Evolutionary conservation across 257 asterid genomes (phyloP), one percentile per base, ranked within the genome.

Genomic region (Agastache rugosa): DNA sequence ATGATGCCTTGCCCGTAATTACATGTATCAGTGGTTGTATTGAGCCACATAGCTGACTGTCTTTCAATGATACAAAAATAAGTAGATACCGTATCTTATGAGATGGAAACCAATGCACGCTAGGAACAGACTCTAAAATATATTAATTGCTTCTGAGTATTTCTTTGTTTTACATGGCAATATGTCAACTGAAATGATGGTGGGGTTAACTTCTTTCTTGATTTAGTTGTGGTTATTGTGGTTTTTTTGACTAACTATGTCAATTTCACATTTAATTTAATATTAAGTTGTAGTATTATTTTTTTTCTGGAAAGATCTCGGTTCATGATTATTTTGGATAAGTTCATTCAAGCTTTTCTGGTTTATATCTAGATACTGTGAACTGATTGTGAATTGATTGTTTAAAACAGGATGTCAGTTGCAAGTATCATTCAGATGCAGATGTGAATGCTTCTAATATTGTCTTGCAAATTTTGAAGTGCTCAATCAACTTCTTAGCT

Each of bases 391-490:
- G 64, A 44, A 51, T 47, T 68, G 16, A 5, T 71, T 79, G 51
- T 54, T 82, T 69, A 54, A 39, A 75, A 70, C 81, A 83, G 89
- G 79, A 85, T 82, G 86, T 19, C 59, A 23, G 67, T 17, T 62
- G 63, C 34, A 67, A 59, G 37, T 63, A 60, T 60, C 62, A n/a
- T 15, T 69, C 31, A 25, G 20, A 63, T 44, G 64, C 74, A 6
- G 63, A 37, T 41, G 20, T 16, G 42, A 72, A 64, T 62, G 48
- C 67, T 51, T 39, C 67, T 51, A 37, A 61, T 74, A 48, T 39
- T 16, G 25, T 39, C 80, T 12, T 16, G 62, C 78, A 72, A 45
- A 63, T 69, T 68, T 74, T 79, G 80, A 84, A 68, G 78, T 51
- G 63, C 50, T 78, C 62, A 54, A 55, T 34, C 64, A 14, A 23